phyloP scores from a whole-genome alignment of 805 yeast genomes.

The Yarrowia porcina region DNA sequence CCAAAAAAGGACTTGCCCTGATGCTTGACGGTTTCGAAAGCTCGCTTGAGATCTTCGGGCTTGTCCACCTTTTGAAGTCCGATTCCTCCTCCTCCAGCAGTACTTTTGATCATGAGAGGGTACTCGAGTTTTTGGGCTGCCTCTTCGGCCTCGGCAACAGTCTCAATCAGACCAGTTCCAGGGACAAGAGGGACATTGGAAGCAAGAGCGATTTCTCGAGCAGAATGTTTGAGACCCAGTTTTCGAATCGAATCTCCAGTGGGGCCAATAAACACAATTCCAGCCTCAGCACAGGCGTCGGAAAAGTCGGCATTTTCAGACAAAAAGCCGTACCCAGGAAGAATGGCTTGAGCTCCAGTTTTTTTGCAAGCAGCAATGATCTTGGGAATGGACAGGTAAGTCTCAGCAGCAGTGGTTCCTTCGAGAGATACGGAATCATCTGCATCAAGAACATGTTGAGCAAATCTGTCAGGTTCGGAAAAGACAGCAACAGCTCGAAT shows the following conservation, averaged over 20 bases:
- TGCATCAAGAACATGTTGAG: conserved; percentile 80
- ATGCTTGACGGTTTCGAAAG: conserved; percentile 86
- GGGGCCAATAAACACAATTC: conserved; percentile 94
- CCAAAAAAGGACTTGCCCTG: conserved; percentile 93
- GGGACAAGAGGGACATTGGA: conserved; percentile 98
- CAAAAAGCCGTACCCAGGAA: conserved; percentile 96
- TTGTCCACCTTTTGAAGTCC: conserved; percentile 92
- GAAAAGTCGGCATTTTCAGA: conserved; percentile 97
- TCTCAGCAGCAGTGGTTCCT: conserved; percentile 85
- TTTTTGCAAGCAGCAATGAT: conserved; percentile 80
- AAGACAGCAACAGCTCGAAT: conserved; percentile 83
- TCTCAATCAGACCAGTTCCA: conserved; percentile 81
- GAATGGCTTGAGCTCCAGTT: conserved; percentile 87
- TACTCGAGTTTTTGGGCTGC: conserved; percentile 72
- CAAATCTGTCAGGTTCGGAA: conserved; percentile 84
- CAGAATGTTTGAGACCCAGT: conserved; percentile 93
- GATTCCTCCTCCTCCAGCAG: conserved; percentile 99
- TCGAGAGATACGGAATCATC: conserved; percentile 76
- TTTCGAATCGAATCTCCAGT: conserved; percentile 88
- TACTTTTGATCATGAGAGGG: conserved; percentile 94
- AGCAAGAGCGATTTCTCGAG: conserved; percentile 83
- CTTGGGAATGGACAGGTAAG: conserved; percentile 82
- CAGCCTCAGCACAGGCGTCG: conserved; percentile 77
- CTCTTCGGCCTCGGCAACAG: conserved; percentile 68
- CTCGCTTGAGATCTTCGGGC: conserved; percentile 73